Base-by-base conservation (phyloP, 73 alveolate genomes). In the Chromera velia region DNA sequence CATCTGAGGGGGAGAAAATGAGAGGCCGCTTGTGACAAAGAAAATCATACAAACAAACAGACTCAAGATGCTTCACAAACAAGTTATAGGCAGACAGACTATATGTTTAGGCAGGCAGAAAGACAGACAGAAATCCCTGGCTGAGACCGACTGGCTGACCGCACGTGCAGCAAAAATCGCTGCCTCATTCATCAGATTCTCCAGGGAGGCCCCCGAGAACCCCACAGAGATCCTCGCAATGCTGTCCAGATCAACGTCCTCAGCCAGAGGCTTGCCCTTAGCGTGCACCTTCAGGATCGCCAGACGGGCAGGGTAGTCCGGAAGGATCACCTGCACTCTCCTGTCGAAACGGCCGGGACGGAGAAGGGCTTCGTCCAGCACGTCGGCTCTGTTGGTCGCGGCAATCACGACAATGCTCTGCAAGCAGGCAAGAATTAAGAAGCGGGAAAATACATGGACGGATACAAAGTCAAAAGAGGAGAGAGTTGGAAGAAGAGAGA, bases 171-270 rank as follows among this genome's bases (percentile, higher is more conserved):
- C 97, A 31, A 94, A 79, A 17, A 96, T 90, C 33, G 98, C 98
- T 0, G 98, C 98, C 80, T 96, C 99, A 76, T 96, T 96, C 84
- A 97, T 87, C 63, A 96, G 87, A 80, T 96, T 96, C 81, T 93
- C 91, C 34, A 96, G 91, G 80, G 95, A 98, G 28, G 99, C 99
- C 31, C 99, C 99, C 81, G 96, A 87, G 83, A 94, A 93, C 62
- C 98, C 99, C 81, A 91, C 93, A 29, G 95, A 81, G 76, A 82
- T 72, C 55, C 94, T 83, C 48, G 98, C 97, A 27, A 93, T 82
- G 82, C 95, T 91, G 81, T 85, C 83, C 24, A 96, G 96, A 83
- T 91, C 94, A 64, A 92, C 99, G 76, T 92, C 95, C 1, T 84
- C 80, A 1, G 24, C 72, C 24, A 4, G 72, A 91, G 90, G 73